phyloP scores from a whole-genome alignment of 1,284 basidiomycete genomes.

The Phellopilus nigrolimitatus region DNA sequence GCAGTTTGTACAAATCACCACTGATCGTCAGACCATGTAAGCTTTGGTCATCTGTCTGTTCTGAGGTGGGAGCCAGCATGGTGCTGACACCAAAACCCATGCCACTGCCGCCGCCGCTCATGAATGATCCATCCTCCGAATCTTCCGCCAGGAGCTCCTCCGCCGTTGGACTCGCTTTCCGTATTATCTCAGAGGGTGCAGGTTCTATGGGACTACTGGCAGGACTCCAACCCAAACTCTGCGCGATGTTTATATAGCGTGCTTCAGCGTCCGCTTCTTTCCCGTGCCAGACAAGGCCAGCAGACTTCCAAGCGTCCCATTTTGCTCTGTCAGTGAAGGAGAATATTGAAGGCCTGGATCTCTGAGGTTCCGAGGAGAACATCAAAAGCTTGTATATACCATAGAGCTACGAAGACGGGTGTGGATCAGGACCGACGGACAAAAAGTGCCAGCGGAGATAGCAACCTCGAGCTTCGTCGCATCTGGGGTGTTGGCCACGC shows the following conservation, averaged over 20 bases:
- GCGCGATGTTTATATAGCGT: slow-evolving; percentile 70
- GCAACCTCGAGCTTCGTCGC: slow-evolving; percentile 71
- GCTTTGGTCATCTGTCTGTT: slow-evolving; percentile 33
- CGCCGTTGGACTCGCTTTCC: slow-evolving; percentile 19
- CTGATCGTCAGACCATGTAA: slow-evolving; percentile 65
- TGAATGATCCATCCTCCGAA: slow-evolving; percentile 37
- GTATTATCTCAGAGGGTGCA: slow-evolving; percentile 14
- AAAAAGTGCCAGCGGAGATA: slow-evolving; percentile 24
- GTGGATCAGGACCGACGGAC: slow-evolving; percentile 6
- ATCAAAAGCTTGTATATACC: slow-evolving; percentile 80
- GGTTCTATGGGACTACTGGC: slow-evolving; percentile 25
- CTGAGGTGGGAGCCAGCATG: slow-evolving; percentile 44
- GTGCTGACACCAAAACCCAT: slow-evolving; percentile 64
- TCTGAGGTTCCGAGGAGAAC: slow-evolving; percentile 47
- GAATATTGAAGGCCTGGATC: slow-evolving; percentile 73
- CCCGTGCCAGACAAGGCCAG: slow-evolving; percentile 47
- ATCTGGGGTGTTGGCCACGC: slow-evolving; percentile 49
- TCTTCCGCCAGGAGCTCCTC: slow-evolving; percentile 31
- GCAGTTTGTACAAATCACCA: slow-evolving; percentile 47
- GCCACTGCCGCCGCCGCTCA: slow-evolving; percentile 31
- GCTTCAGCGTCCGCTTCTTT: slow-evolving; percentile 42
- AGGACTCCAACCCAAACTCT: slow-evolving; percentile 61
- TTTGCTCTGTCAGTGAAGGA: slow-evolving; percentile 79
- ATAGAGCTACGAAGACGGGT: slow-evolving; percentile 62
- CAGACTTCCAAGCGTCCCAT: slow-evolving; percentile 78